These are phyloP conservation scores for Penicillium soppii DNA, from an alignment of 495 filamentous ascomycete genomes.

Conservation along the genomic window DNA sequence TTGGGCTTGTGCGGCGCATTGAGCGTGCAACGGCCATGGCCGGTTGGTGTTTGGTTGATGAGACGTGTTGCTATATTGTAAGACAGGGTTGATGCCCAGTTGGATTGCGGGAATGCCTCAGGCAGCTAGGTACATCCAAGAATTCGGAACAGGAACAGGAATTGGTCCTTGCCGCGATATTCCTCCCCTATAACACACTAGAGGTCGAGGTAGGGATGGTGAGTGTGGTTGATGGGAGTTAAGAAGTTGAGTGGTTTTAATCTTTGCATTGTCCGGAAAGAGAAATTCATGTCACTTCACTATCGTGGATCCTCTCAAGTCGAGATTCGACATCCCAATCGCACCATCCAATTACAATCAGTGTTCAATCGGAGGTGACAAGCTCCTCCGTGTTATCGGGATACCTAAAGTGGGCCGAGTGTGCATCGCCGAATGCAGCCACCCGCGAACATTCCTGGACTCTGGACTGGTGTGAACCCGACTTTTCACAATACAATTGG, in stretches of 20 bases:
- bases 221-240: too few relatives aligned
- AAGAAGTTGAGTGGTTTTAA: not conserved
- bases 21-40: constrained; percentile 56
- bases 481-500: not conserved
- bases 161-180: not conserved
- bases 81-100: not conserved
- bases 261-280: constrained; percentile 11
- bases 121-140: constrained; percentile 5
- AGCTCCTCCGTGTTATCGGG: constrained; percentile 2
- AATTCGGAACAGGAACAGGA: too few relatives aligned
- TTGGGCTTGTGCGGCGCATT: constrained; percentile 66
- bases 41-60: constrained; percentile 7
- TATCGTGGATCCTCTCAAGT: not conserved
- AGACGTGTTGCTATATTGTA: not conserved
- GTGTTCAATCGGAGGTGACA: not conserved
- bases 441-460: constrained; percentile 18
- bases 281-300: constrained; percentile 6
- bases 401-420: constrained; percentile 18
- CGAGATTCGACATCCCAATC: not conserved
- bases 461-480: not conserved
- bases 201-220: too few relatives aligned
- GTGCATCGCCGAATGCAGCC: constrained; percentile 18
- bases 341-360: not conserved
- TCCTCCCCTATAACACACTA: not conserved
- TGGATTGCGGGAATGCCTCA: constrained; percentile 12